A percentile compares a stretch with the other conserved stretches of the same genome.
These are phyloP conservation scores for Leccinum fibrillosum DNA, from an alignment of 768 basidiomycete genomes.

Conservation along the genomic window DNA sequence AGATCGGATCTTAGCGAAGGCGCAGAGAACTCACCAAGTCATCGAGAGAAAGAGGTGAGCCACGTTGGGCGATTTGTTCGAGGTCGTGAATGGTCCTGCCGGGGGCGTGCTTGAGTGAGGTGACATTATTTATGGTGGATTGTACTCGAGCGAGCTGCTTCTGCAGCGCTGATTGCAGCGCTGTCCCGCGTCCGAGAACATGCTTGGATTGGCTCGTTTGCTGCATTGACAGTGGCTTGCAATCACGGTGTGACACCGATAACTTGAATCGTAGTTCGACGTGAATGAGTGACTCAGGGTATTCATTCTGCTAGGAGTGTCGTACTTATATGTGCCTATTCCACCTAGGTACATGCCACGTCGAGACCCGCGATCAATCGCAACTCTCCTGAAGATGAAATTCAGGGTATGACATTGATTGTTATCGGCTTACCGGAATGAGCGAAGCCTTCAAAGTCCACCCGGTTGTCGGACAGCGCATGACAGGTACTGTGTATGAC, in stretches of 20 bases:
- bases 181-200: not conserved
- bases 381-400: too few species aligned
- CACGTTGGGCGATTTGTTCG: constrained; percentile 27
- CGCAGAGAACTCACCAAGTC: constrained; percentile 28
- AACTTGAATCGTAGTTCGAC: too few species aligned
- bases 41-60: constrained; percentile 19
- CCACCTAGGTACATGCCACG: too few species aligned
- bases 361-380: too few species aligned
- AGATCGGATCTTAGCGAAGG: not conserved
- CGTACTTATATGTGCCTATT: too few species aligned
- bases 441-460: too few species aligned
- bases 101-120: not conserved
- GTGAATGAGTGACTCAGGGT: too few species aligned
- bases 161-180: constrained; percentile 12
- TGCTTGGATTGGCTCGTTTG: not conserved
- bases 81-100: constrained; percentile 26
- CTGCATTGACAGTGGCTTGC: constrained; percentile 4
- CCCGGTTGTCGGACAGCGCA: too few species aligned
- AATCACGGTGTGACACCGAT: not conserved
- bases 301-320: too few species aligned
- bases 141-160: constrained; percentile 11
- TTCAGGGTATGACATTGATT: too few species aligned
- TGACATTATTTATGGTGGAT: not conserved
- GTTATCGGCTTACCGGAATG: too few species aligned
- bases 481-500: too few species aligned